These are phyloP conservation scores for Trifolium dubium DNA, from an alignment of 306 rosid species.

Conservation along the genomic window DNA sequence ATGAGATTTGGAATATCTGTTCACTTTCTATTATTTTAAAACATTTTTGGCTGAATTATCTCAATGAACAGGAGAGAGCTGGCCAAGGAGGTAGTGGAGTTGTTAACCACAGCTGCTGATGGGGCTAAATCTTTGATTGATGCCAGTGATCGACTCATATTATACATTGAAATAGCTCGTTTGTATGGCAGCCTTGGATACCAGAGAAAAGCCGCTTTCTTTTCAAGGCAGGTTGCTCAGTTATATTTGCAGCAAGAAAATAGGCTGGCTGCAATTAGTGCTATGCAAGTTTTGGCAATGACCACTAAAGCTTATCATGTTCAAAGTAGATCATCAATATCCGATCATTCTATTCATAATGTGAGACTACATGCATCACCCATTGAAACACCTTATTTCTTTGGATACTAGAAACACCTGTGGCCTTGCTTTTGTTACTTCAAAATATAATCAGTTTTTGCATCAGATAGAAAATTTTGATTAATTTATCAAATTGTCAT, in stretches of 20 bases:
- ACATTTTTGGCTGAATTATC: slow-evolving; percentile 26
- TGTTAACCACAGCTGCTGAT: slow-evolving; percentile 90
- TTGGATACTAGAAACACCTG: slow-evolving; percentile 8
- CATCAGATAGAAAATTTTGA: slow-evolving; percentile 15
- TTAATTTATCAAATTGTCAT: not conserved
- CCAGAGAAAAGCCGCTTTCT: slow-evolving; percentile 95
- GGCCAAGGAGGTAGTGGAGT: slow-evolving; percentile 92
- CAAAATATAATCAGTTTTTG: slow-evolving; percentile 22
- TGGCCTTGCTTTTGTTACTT: slow-evolving; percentile 21
- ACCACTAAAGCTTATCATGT: slow-evolving; percentile 96
- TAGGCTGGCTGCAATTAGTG: slow-evolving; percentile 94
- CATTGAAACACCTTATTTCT: slow-evolving; percentile 14
- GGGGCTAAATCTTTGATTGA: slow-evolving; percentile 97
- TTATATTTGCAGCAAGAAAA: slow-evolving; percentile 94
- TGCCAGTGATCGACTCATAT: slow-evolving; percentile 87
- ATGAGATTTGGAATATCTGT: slow-evolving; percentile 30
- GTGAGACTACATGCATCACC: slow-evolving; percentile 63
- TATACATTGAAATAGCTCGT: slow-evolving; percentile 95
- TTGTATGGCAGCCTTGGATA: slow-evolving; percentile 92
- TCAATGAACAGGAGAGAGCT: slow-evolving; percentile 74
- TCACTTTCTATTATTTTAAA: slow-evolving; percentile 23
- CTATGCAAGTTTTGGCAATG: slow-evolving; percentile 98
- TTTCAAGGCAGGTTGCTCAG: slow-evolving; percentile 96
- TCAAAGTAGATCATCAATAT: slow-evolving; percentile 80
- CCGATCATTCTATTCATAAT: slow-evolving; percentile 48